Percentiles rank a stretch among this genome's conserved stretches.
Evolutionary conservation across 441 rosid genomes (phyloP).

Genomic region (Populus trichocarpa): DNA sequence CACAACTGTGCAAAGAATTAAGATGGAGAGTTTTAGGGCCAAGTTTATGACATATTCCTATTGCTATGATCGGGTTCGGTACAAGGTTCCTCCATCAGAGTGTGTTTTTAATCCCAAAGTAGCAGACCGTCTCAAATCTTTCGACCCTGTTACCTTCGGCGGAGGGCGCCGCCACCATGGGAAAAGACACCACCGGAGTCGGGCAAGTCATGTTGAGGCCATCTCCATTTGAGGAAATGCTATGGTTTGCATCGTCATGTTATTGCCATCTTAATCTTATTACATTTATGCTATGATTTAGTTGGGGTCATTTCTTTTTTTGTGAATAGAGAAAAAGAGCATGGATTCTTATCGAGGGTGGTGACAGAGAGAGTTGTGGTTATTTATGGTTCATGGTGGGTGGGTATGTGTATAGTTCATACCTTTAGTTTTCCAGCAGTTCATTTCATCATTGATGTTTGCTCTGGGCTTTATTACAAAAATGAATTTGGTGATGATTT

Average conservation of each 20-base stretch:
- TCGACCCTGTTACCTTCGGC: slow-evolving; percentile 80
- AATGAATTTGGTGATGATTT: slow-evolving; percentile 33
- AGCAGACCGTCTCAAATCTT: slow-evolving; percentile 54
- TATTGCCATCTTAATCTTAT: background rate
- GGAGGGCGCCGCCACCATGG: slow-evolving; percentile 51
- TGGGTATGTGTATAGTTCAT: slow-evolving; percentile 30
- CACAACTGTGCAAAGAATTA: slow-evolving; percentile 23
- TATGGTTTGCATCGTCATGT: background rate
- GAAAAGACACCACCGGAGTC: slow-evolving; percentile 48
- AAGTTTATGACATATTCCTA: slow-evolving; percentile 64
- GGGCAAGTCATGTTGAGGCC: slow-evolving; percentile 17
- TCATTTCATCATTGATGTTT: slow-evolving; percentile 20
- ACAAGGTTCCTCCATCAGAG: slow-evolving; percentile 38
- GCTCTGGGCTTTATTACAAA: slow-evolving; percentile 7
- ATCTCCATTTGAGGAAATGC: slow-evolving; percentile 25
- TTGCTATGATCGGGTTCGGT: slow-evolving; percentile 50
- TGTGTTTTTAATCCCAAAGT: slow-evolving; percentile 40
- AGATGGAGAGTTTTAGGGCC: slow-evolving; percentile 48
- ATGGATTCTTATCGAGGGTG: slow-evolving; percentile 22
- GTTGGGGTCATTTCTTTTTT: slow-evolving; percentile 20
- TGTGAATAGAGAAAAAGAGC: slow-evolving; percentile 36
- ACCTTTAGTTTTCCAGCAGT: slow-evolving; percentile 10
- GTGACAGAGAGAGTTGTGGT: background rate
- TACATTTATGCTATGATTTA: slow-evolving; percentile 15
- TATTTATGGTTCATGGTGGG: background rate